Evolutionary conservation across 768 basidiomycete genomes (phyloP), one percentile per base, ranked within the genome.

Genomic region (Tricholoma sp.): DNA sequence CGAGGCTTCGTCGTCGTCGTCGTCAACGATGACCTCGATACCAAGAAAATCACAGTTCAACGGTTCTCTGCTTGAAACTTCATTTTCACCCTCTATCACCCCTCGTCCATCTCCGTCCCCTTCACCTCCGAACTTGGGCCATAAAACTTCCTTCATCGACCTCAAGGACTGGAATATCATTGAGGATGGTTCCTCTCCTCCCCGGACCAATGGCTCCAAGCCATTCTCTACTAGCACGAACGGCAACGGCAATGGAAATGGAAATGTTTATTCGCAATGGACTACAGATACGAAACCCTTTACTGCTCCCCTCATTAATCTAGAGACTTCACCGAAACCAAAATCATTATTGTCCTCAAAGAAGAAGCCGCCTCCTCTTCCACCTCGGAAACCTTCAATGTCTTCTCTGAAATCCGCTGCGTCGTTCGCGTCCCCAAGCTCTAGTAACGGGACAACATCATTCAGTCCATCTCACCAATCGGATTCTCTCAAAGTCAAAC

Each of bases 131-230:
- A 74, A 73, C 59, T 71, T 80, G 15, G 76, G 75, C 24, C 72
- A 77, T 33, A 84, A 80, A 64, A 74, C 82, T 0, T 88, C 88
- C 34, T 73, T 88, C 52, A 80, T 88, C 60, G 87, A 89, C 70
- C 74, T 89, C 56, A 80, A 79, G 56, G 88, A 89, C 67, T 89
- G 87, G 86, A 79, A 24, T 24, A 24, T 87, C 53, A 73, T 87
- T 53, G 86, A 85, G 49, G 83, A 85, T 59, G 82, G 80, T 9
- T 76, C 79, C 20, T 62, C 63, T 34, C 67, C 71, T 47, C 60
- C 63, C 10, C 63, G 57, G 20, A 50, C 60, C 29, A 70, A 66
- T 57, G 60, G 61, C 33, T 56, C 54, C 61, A 50, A 55, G 37
- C 28, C 45, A 28, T 28, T 47, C 24, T 60, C 61, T 37, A 24